Evolutionary conservation across 2,329 filamentous ascomycete genomes (phyloP).

Genomic region (Botrytis tulipae): DNA sequence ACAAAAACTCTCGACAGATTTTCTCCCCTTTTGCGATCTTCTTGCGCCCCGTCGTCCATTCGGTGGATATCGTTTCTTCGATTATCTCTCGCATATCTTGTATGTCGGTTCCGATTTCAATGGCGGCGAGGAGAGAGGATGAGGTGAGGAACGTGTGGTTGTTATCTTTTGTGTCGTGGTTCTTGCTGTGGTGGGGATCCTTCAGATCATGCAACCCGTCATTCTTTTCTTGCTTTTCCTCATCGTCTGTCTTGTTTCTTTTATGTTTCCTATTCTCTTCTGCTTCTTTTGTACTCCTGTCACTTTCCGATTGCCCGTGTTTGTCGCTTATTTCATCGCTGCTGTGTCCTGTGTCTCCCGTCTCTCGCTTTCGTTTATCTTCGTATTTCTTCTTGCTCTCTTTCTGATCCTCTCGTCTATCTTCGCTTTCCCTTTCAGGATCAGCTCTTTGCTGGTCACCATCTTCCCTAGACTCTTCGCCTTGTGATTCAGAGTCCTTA

Average conservation of each 20-base stretch:
- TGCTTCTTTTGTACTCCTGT: background rate
- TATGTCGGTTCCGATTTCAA: background rate
- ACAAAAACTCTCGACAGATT: background rate
- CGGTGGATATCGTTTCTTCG: background rate
- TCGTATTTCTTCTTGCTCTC: background rate
- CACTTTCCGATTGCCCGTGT: background rate
- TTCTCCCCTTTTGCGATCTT: background rate
- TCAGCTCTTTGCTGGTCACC: background rate
- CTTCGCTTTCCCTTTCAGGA: background rate
- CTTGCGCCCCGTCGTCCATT: background rate
- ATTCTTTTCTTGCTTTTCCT: background rate
- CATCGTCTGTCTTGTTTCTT: background rate
- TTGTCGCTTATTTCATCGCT: background rate
- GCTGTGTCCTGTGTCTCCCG: background rate
- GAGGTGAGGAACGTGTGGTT: background rate
- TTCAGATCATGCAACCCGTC: background rate
- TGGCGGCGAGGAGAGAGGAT: background rate
- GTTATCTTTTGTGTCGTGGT: background rate
- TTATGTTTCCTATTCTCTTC: background rate
- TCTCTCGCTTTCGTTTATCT: background rate
- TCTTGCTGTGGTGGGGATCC: background rate
- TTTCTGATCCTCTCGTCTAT: fast-evolving
- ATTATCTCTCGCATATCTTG: background rate
- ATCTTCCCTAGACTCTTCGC: background rate
- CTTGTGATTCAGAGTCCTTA: background rate